Evolutionary conservation across 192 early-diverging fungal genomes (phyloP), one percentile per base, ranked within the genome.

Genomic region (Podila minutissima): DNA sequence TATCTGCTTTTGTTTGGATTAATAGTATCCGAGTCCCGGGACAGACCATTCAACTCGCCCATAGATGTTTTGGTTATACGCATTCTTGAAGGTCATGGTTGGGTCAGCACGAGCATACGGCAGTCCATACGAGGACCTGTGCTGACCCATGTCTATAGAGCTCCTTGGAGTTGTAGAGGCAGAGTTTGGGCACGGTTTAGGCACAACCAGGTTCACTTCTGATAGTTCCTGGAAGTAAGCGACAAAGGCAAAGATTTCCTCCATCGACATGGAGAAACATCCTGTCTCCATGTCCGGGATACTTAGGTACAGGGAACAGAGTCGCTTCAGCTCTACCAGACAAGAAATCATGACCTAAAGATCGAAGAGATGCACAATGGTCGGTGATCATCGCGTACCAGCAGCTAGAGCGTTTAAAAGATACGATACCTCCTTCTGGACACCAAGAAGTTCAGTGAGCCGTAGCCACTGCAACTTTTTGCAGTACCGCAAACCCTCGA

Each of bases 41-140:
- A 66, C 59, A 26, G 73, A 67, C 73, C 73, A 74, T 19, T 67
- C 66, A 6, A 74, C 66, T 1, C 60, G 19, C 22, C 73, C 73
- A 53, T 74, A 67, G 29, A 74, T 68, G 38, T 74, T 74, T 5
- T 74, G 73, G 41, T 61, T 48, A 10, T 67, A 55, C 3, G 64
- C 73, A 28, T 74, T 74, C 37, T 74, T 74, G 11, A 67, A 74
- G 9, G 68, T 64, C 72, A 74, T 74, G 12, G 72, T 74, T 6
- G 73, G 73, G 17, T 74, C 66, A 7, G 73, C 66, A 13, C 64
- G 32, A 28, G 64, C 48, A 51, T 62, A 74, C 0, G 64, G 59
- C 11, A 67, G 28, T 26, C 38, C 59, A 49, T 57, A 58, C 35
- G 33, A 62, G n/a, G 35, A 55, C 26, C 48, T 33, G 4, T 26